These are phyloP conservation scores for Rhynchospora tenuis DNA, from an alignment of 176 grass and related monocot species.

Conservation along the genomic window DNA sequence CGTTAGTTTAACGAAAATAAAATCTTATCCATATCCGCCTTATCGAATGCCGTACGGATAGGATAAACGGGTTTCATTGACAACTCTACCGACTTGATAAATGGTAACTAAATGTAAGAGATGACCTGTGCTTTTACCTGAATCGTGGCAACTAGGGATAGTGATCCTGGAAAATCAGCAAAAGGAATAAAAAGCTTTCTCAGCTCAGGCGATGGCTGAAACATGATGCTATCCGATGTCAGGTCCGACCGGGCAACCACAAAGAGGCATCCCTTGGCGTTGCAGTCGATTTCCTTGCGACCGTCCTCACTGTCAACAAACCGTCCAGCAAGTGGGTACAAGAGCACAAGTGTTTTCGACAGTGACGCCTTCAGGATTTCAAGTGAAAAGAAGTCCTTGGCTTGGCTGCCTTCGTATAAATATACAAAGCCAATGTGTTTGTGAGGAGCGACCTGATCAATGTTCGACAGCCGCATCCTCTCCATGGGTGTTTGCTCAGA, in stretches of 20 bases:
- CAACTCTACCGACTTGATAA: too few species aligned
- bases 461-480: constrained; percentile 55
- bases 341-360: constrained; percentile 34
- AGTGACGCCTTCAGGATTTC: constrained; percentile 36
- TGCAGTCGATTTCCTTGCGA: constrained; percentile 22
- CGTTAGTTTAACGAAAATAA: too few species aligned
- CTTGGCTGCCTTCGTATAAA: constrained; percentile 30
- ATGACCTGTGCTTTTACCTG: too few species aligned
- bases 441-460: constrained; percentile 32
- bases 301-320: not conserved
- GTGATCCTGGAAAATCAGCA: not conserved
- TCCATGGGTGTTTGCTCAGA: constrained; percentile 43
- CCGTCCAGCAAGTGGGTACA: constrained; percentile 58
- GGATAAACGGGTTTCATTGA: too few species aligned
- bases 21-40: too few species aligned
- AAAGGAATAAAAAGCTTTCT: constrained; percentile 45
- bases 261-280: constrained; percentile 52
- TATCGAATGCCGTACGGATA: too few species aligned
- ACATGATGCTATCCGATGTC: constrained; percentile 32
- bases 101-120: too few species aligned
- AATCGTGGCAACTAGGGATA: too few species aligned
- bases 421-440: constrained; percentile 34
- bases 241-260: constrained; percentile 37
- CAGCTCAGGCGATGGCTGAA: constrained; percentile 48
- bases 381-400: not conserved